Evolutionary conservation across 768 basidiomycete species (phyloP).

Genomic region (Boletus subcaerulescens): DNA sequence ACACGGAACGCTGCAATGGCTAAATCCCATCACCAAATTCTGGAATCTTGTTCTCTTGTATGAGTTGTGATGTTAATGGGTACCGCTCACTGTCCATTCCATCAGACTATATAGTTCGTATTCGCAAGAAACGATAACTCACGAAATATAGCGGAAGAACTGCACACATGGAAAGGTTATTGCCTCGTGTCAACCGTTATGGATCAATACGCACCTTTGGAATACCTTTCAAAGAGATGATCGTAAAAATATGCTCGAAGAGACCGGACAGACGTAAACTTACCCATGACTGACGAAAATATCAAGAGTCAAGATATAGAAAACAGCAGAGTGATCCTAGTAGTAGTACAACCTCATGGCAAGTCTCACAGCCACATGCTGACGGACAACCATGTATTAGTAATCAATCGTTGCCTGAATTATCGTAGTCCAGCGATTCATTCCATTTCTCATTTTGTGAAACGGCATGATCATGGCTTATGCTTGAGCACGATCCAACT

Average conservation of each 20-base stretch:
- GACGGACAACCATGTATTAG: not conserved
- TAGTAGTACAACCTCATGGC: not conserved
- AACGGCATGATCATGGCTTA: too few species aligned
- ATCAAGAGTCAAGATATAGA: slow-evolving; percentile 5
- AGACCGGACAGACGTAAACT: not conserved
- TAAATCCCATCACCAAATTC: slow-evolving; percentile 73
- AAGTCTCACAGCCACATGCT: slow-evolving; percentile 15
- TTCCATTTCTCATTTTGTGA: not conserved
- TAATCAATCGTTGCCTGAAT: too few species aligned
- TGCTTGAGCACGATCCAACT: not conserved
- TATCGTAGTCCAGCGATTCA: not conserved
- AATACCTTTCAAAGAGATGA: slow-evolving; percentile 41
- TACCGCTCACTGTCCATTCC: slow-evolving; percentile 76
- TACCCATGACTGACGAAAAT: slow-evolving; percentile 22
- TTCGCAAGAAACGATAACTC: slow-evolving; percentile 28
- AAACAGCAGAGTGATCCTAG: not conserved
- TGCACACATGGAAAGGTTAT: slow-evolving; percentile 30
- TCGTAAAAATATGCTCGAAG: not conserved
- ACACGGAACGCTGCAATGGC: not conserved
- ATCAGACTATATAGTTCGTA: slow-evolving; percentile 10
- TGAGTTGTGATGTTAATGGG: slow-evolving; percentile 95
- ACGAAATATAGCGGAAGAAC: slow-evolving; percentile 98
- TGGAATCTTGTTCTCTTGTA: slow-evolving; percentile 97
- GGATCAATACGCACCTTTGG: slow-evolving; percentile 51
- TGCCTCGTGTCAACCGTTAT: not conserved